Conservation (phyloP, 768 basidiomycete genomes). For the Leccinum longicurvipes region DNA sequence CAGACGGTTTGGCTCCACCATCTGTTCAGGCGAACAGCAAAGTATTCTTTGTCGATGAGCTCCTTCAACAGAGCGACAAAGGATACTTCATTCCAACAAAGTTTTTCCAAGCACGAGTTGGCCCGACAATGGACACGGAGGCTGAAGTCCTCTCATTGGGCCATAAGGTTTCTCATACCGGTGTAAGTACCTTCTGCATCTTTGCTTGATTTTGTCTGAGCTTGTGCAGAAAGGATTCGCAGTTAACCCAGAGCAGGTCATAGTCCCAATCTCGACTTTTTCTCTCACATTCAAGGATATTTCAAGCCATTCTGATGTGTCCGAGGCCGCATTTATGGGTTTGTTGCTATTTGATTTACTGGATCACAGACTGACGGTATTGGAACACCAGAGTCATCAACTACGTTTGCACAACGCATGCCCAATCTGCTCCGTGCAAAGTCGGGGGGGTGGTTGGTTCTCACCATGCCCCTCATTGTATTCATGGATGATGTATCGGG, state of each 20-base stretch:
- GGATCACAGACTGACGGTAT: not conserved
- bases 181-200: not conserved
- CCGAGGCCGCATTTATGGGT: not conserved
- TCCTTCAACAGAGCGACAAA: not conserved
- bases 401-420: not conserved
- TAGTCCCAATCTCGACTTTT: not conserved
- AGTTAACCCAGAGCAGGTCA: not conserved
- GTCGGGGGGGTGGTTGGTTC: not conserved
- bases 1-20: not conserved
- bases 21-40: not conserved
- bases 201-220: not conserved
- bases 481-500: not conserved
- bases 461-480: not conserved
- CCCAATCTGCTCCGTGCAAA: not conserved
- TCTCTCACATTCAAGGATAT: not conserved
- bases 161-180: not conserved
- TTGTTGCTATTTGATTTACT: not conserved
- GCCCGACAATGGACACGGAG: not conserved
- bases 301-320: not conserved
- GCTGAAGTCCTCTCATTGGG: not conserved
- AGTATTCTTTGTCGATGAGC: not conserved
- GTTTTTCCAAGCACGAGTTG: not conserved
- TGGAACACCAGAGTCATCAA: not conserved
- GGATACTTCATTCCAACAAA: conserved; percentile 15
- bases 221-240: not conserved